Base-by-base conservation (phyloP, 352 stramenopile species). In the Pythium rishiriense region DNA sequence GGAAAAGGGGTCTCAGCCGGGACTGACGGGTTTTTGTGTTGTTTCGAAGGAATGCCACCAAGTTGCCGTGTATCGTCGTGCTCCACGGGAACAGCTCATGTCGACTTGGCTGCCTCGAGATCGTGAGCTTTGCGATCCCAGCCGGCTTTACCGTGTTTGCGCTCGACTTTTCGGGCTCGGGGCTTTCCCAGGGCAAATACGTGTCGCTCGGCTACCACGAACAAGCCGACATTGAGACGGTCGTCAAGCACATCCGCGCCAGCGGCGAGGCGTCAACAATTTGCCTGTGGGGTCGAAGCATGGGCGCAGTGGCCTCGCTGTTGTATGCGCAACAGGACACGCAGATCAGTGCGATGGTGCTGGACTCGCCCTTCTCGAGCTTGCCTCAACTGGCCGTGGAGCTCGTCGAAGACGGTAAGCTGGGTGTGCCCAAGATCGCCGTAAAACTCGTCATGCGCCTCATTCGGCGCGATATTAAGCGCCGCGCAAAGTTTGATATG, bases 51-150 rank as follows among this genome's bases (percentile, higher is more conserved):
- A n/a, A 39, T 35, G 60, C 77, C n/a, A n/a, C n/a, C 43, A 87
- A 90, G 50, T 68, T 64, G 0, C 83, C 85, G 55, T 94, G 86
- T 52, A 93, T 94, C 48, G 71, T 94, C 31, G 75, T 94, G 29
- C 75, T 94, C 24, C 86, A 94, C 46, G 86, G 86, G 60, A 94
- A 94, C 48, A 93, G 84, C 71, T 93, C 84, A 3, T 94, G 83
- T 49, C 75, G 84, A 1, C 57, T 94, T 1, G 84, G 84, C 41
- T 81, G 70, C 9, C 60, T 93, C 9, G 84, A 94, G 67, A 91
- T 92, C 58, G 76, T 94, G 25, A 85, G 75, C 66, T 88, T 88
- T 62, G 83, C 83, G 25, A 69, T 92, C 48, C 77, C 85, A 0
- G 86, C 86, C 19, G 86, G 82, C 10, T 94, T 94, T 41, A 91